phyloP scores from a whole-genome alignment of 805 yeast genomes.

The Candida boleticola region DNA sequence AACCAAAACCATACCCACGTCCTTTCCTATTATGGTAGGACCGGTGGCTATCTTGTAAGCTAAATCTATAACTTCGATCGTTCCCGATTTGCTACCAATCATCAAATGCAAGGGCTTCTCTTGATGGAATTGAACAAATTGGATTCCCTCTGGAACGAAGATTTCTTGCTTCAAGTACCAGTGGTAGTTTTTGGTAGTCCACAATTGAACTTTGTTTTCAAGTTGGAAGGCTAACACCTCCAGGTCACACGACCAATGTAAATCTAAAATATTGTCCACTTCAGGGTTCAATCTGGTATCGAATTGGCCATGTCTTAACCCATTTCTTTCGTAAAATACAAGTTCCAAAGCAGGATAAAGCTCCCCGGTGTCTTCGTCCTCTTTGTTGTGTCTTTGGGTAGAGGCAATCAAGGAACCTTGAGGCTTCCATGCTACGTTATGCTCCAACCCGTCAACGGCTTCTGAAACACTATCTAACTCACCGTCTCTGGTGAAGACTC shows the following conservation, averaged over 20 bases:
- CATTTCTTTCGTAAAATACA: constrained; percentile 89
- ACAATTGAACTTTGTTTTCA: constrained; percentile 65
- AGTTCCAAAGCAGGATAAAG: constrained; percentile 41
- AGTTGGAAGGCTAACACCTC: constrained; percentile 74
- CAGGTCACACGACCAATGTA: constrained; percentile 81
- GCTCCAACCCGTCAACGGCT: constrained; percentile 82
- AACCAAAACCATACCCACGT: constrained; percentile 76
- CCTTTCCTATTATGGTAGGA: constrained; percentile 64
- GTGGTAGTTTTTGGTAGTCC: constrained; percentile 91
- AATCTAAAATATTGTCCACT: constrained; percentile 40
- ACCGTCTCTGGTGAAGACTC: constrained; percentile 83
- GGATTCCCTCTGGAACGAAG: constrained; percentile 26
- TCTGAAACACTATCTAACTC: constrained; percentile 78
- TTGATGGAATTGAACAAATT: constrained; percentile 75
- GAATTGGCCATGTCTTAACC: constrained; percentile 87
- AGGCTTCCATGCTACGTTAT: constrained; percentile 80
- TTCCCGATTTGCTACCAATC: constrained; percentile 49
- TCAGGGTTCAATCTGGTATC: constrained; percentile 57
- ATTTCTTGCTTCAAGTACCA: constrained; percentile 93
- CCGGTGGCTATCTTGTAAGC: constrained; percentile 64
- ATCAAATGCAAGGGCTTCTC: constrained; percentile 79
- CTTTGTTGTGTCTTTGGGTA: constrained; percentile 63
- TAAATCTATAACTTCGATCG: constrained; percentile 65
- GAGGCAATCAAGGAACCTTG: constrained; percentile 86
- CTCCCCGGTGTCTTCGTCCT: constrained; percentile 37